Evolutionary conservation across 2,329 filamentous ascomycete species (phyloP), one percentile per base, ranked within the genome.

Genomic region (Cordyceps tenuipes): DNA sequence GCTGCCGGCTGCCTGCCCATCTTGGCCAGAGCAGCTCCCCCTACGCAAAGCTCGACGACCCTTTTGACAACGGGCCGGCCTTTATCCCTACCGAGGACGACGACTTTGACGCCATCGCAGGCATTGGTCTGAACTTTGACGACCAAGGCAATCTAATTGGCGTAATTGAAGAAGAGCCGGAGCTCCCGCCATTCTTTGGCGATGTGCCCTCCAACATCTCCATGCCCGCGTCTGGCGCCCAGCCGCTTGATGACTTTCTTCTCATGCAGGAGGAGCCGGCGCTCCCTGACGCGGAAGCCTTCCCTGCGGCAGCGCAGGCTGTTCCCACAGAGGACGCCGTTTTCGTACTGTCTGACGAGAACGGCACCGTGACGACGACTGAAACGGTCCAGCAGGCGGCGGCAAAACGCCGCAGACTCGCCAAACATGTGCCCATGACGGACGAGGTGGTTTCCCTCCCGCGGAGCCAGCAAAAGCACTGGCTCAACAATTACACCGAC

Each of bases 41-140:
- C 17, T 63, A 68, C 17, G 51, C 60, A 15, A 71, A 68, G 46
- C 57, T 59, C 31, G 65, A 64, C 43, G n/a, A 21, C 8, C 56
- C 62, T 10, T 9, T 66, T 64, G 63, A 68, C 23, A 54, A 55
- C 9, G 65, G 67, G 59, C 62, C 63, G 2, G 66, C 66, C 2
- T 68, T 68, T 26, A 69, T 71, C 31, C 70, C 71, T 2, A 72
- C 78, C 19, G 71, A 65, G 9, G 72, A 73, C 0, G 74, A 79
- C 12, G 75, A 77, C 2, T 66, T 76, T 29, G 71, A 70, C 9
- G 66, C 69, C 5, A 64, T 75, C 21, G 70, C 70, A 0, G 75
- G 76, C 29, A 73, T 79, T 64, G 76, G 75, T 2, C 71, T 83
- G 29, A 73, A 77, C n/a, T 77, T 83, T 57, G 80, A 82, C 62